Percentiles rank a stretch among this genome's conserved stretches.
Conservation (phyloP, 2,329 filamentous ascomycete genomes). For the Aspergillus transmontanensis region DNA sequence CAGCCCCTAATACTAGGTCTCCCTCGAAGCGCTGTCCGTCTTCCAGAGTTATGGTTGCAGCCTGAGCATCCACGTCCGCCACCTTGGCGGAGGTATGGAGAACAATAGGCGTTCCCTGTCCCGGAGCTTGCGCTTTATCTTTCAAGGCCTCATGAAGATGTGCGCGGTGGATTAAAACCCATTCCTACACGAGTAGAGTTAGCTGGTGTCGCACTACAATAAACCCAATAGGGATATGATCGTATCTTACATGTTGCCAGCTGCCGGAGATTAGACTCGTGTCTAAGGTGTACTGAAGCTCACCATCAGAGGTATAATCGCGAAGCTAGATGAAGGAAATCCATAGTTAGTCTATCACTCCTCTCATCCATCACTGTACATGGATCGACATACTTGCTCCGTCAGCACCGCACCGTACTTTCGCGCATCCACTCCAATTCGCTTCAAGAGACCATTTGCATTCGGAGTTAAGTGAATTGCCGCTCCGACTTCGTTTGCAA, state of each 20-base stretch:
- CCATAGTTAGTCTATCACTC: neutral
- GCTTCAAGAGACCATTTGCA: slow-evolving; percentile 57
- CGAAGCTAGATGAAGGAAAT: slow-evolving; percentile 24
- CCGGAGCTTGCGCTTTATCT: slow-evolving; percentile 43
- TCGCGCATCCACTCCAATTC: slow-evolving; percentile 47
- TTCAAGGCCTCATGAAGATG: slow-evolving; percentile 58
- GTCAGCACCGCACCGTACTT: slow-evolving; percentile 43
- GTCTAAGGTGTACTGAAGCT: slow-evolving; percentile 31
- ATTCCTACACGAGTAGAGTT: slow-evolving; percentile 32
- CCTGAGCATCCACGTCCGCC: slow-evolving; percentile 45
- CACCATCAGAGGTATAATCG: slow-evolving; percentile 44
- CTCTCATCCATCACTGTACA: neutral
- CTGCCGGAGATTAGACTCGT: slow-evolving; percentile 22
- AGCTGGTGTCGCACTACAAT: neutral
- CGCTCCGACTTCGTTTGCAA: slow-evolving; percentile 60
- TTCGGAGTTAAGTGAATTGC: slow-evolving; percentile 67
- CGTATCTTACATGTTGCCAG: slow-evolving; percentile 34
- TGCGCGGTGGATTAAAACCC: slow-evolving; percentile 58
- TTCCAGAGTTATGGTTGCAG: slow-evolving; percentile 48
- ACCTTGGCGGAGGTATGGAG: slow-evolving; percentile 50
- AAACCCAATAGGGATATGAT: too few relatives aligned
- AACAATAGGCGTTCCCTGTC: slow-evolving; percentile 41
- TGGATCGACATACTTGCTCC: slow-evolving; percentile 24
- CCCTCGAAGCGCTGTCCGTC: slow-evolving; percentile 48
- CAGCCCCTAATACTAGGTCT: slow-evolving; percentile 58